Percentiles rank a stretch among this genome's conserved stretches.
These are phyloP conservation scores for Chytriomyces sp. DNA, from an alignment of 192 early-diverging fungal genomes.

Conservation along the genomic window DNA sequence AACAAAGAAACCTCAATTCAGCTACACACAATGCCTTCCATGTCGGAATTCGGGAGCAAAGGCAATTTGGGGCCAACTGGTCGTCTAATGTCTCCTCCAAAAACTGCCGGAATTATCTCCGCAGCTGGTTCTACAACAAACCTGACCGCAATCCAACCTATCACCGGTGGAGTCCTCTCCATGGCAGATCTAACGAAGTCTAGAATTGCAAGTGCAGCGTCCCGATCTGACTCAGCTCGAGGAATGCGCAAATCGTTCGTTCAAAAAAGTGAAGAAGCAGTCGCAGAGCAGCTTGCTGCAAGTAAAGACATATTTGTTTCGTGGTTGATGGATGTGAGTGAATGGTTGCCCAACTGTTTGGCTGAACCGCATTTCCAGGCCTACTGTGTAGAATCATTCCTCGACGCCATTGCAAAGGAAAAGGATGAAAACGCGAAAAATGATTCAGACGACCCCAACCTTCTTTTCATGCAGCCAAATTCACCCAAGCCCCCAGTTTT, in stretches of 20 bases:
- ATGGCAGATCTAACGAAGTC: neutral
- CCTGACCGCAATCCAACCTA: neutral
- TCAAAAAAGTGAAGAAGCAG: neutral
- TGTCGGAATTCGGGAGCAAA: too few relatives aligned
- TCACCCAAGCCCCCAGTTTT: neutral
- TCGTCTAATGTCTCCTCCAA: too few relatives aligned
- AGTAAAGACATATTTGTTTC: constrained; percentile 3
- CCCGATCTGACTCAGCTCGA: neutral
- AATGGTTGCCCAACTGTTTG: neutral
- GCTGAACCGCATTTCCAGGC: neutral
- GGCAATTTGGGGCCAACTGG: too few relatives aligned
- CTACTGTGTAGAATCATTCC: neutral
- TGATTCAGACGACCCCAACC: neutral
- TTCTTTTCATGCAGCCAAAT: neutral
- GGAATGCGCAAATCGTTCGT: neutral
- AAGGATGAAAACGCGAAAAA: neutral
- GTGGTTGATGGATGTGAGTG: constrained; percentile 18
- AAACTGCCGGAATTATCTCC: too few relatives aligned
- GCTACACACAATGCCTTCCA: too few relatives aligned
- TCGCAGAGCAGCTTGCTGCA: neutral
- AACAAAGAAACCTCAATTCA: too few relatives aligned
- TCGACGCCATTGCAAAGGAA: neutral
- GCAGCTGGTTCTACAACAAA: too few relatives aligned
- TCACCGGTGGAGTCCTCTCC: neutral
- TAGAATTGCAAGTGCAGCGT: neutral